A percentile compares a stretch with the other conserved stretches of the same genome.
These are phyloP conservation scores for Diaporthe citrichinensis DNA, from an alignment of 2,329 filamentous ascomycete species.

Conservation along the genomic window DNA sequence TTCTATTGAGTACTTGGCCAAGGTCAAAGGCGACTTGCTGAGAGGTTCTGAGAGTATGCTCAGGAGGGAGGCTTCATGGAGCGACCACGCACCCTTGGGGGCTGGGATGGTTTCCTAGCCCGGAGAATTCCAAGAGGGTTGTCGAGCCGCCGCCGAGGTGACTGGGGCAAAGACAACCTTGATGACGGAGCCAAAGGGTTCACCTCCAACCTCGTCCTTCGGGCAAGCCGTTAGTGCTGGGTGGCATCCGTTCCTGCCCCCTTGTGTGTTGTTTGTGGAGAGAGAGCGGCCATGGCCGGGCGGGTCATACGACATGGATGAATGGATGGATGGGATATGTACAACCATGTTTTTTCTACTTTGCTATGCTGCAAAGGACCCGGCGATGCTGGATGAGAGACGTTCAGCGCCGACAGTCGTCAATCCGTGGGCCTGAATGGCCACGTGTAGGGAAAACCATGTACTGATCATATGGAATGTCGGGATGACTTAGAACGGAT, in stretches of 20 bases:
- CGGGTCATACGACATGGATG: conserved; percentile 33
- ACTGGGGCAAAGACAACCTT: neutral
- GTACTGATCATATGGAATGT: conserved; percentile 27
- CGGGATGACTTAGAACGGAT: conserved; percentile 33
- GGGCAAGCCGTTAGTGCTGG: neutral
- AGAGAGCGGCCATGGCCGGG: neutral
- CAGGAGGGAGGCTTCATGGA: neutral
- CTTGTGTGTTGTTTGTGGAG: conserved; percentile 14
- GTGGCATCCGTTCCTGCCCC: conserved; percentile 1
- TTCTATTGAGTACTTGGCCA: neutral
- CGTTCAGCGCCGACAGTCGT: conserved; percentile 21
- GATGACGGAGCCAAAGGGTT: neutral
- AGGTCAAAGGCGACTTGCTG: neutral
- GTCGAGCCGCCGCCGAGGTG: neutral
- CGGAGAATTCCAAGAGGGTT: neutral
- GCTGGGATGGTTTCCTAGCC: neutral
- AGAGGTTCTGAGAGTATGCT: conserved; percentile 21
- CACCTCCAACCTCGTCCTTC: neutral
- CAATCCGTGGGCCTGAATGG: conserved; percentile 25
- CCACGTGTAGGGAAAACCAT: conserved; percentile 37
- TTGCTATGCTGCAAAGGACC: conserved; percentile 27
- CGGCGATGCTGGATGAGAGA: conserved; percentile 15
- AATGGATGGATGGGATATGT: conserved; percentile 37
- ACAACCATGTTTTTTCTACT: conserved; percentile 35
- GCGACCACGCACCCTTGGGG: neutral